Evolutionary conservation across 2,329 filamentous ascomycete genomes (phyloP).

Genomic region (Grosmannia serpens): DNA sequence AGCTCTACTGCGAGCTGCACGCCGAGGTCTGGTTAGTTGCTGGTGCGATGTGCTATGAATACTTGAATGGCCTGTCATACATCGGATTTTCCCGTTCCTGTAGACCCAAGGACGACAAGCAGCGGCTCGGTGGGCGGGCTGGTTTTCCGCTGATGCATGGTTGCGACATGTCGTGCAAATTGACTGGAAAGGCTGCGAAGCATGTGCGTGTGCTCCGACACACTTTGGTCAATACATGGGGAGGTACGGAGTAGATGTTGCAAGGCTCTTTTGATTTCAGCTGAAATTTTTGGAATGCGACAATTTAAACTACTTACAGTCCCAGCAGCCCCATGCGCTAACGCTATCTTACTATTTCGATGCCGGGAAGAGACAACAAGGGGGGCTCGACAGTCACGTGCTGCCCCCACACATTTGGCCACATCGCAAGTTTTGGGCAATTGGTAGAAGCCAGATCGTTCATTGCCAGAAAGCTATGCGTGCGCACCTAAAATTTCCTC

Average conservation of each 20-base stretch:
- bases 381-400: conserved; percentile 9
- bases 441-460: conserved; percentile 21
- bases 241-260: no score
- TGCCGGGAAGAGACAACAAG: not conserved
- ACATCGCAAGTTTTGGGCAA: conserved; percentile 15
- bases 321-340: not conserved
- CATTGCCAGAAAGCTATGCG: conserved; percentile 2
- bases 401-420: conserved; percentile 12
- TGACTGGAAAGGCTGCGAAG: not conserved
- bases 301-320: not conserved
- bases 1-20: conserved; percentile 76
- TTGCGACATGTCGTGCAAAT: conserved; percentile 10
- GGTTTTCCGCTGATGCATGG: conserved; percentile 25
- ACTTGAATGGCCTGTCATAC: conserved; percentile 32
- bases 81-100: conserved; percentile 87
- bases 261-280: not conserved
- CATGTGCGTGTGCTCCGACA: not conserved
- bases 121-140: conserved; percentile 44
- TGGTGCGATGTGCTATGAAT: not conserved
- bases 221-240: not conserved
- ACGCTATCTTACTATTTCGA: not conserved
- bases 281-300: not conserved
- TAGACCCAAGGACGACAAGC: conserved; percentile 76
- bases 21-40: not conserved
- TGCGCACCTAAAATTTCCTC: conserved; percentile 6